Base-by-base conservation (phyloP, 2,329 filamentous ascomycete species). In the Dactylellina leptospora region DNA sequence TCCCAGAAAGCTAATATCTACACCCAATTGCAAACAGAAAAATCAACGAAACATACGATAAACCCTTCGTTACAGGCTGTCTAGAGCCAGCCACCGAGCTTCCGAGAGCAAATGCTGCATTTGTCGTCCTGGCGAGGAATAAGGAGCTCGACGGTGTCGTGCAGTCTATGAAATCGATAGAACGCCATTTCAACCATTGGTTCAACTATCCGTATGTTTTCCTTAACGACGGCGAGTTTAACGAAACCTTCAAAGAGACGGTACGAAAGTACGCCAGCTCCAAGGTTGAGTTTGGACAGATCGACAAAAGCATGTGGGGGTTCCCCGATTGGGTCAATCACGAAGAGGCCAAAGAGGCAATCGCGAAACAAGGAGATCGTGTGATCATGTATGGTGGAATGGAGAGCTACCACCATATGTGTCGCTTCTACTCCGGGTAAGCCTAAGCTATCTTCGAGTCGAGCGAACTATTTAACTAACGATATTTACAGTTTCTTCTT, bases 331-430 rank as follows among this genome's bases (percentile, higher is more conserved):
- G 95, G 95, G 90, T 95, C 56, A 93, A 99, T 79, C 86, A 88
- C 76, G 93, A 95, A 79, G 91, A 97, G 58, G 93, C 93, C 75
- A 92, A 93, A 81, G 95, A 99, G 81, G 93, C 93, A 72, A 96
- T 99, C 78, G 88, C 91, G 59, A 96, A 97, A 82, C 95, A 99
- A 81, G 95, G 95, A 75, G 95, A 99, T 80, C 88, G 89, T 54
- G 95, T 95, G 48, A 96, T 99, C 83, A 99, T 99, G 95, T 99
- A 97, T 79, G 95, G 95, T 80, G 95, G 95, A 48, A 89, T 99
- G 84, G 95, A 97, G 81, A 97, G 93, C 81, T 99, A 99, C 79
- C 95, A 99, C 78, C 90, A 96, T 81, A 99, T 99, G 95, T 99
- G 95, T 80, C 88, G 95, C 76, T 99, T 99, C 84, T 99, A 99